A percentile compares a stretch with the other conserved stretches of the same genome.
These are phyloP conservation scores for Microcyclosporella mali DNA, from an alignment of 2,329 filamentous ascomycete genomes.

Conservation along the genomic window DNA sequence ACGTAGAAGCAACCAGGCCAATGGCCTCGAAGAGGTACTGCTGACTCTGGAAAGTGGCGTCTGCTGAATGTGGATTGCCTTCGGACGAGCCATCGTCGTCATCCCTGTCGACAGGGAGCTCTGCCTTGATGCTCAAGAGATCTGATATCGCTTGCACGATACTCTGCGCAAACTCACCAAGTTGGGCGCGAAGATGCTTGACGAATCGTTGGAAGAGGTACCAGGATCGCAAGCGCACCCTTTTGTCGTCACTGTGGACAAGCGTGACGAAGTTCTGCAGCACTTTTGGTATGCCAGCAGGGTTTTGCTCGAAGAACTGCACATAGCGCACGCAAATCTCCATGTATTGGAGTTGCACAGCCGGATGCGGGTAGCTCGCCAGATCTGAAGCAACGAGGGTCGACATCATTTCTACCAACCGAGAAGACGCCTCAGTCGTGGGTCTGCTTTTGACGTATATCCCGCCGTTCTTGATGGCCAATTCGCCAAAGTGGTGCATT, in stretches of 20 bases:
- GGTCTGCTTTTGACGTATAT: constrained; percentile 81
- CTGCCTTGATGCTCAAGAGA: constrained; percentile 82
- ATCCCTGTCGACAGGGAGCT: constrained; percentile 68
- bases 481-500: constrained; percentile 91
- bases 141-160: constrained; percentile 87
- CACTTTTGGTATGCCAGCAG: constrained; percentile 73
- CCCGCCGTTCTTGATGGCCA: constrained; percentile 82
- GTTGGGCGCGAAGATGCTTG: constrained; percentile 74
- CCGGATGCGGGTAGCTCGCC: constrained; percentile 78
- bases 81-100: constrained; percentile 95
- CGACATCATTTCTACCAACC: constrained; percentile 84
- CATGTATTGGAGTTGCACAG: constrained; percentile 94
- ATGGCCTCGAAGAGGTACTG: constrained; percentile 92
- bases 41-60: constrained; percentile 85
- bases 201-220: constrained; percentile 93
- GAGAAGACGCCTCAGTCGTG: constrained; percentile 69
- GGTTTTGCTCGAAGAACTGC: constrained; percentile 82
- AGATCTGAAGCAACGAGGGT: constrained; percentile 93
- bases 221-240: constrained; percentile 88
- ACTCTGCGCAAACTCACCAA: constrained; percentile 84
- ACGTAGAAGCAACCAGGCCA: constrained; percentile 81
- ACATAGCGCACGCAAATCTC: constrained; percentile 95
- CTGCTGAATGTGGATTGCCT: constrained; percentile 81
- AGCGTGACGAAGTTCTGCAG: constrained; percentile 87
- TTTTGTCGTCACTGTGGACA: constrained; percentile 79